Base-by-base conservation (phyloP, 1,139 yeast species). In the Taiozyma sp. region DNA sequence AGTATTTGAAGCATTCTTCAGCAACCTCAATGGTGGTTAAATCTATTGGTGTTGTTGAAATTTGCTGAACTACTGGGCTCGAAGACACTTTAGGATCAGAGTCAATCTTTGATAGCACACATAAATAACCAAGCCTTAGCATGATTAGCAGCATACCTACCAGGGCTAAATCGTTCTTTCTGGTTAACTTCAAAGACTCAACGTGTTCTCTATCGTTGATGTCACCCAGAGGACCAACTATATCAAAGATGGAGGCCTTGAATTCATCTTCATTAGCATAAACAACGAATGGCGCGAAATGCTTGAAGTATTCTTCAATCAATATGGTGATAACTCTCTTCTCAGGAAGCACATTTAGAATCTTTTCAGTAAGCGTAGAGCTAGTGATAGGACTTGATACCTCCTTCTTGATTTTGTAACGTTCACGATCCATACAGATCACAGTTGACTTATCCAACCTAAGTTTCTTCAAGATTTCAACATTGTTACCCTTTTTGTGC, bases 1-100 rank as follows among this genome's bases (percentile, higher is more conserved):
- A 79, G 53, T 76, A 79, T 50, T 71, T 70, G 41, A 80, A 65
- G 58, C 84, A 80, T 32, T 69, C 63, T 51, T 75, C 77, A 0
- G 85, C 82, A 14, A 32, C 19, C 14, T 32, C 36, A 32, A 32
- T 32, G 36, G 36, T 32, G 16, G 36, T 14, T 14, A 32, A 32
- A 12, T 32, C 36, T 5, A 32, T 32, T 32, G 36, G 36, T 5
- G 16, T 32, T 14, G 8, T 14, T 14, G 36, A 14, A 8, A n/a
- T 14, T 12, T 32, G 36, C 14, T 32, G 36, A 14, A 32, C 9
- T 32, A 32, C 2, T 14, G 36, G 36, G 7, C 14, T 14, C 7
- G 19, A 14, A 13, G 16, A 6, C 19, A 7, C 9, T 14, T 32
- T 32, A 14, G 36, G 36, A n/a, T 32, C 36, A 32, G 7, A 32